Base-by-base conservation (phyloP, 306 rosid genomes). In the Citrullus amarus region DNA sequence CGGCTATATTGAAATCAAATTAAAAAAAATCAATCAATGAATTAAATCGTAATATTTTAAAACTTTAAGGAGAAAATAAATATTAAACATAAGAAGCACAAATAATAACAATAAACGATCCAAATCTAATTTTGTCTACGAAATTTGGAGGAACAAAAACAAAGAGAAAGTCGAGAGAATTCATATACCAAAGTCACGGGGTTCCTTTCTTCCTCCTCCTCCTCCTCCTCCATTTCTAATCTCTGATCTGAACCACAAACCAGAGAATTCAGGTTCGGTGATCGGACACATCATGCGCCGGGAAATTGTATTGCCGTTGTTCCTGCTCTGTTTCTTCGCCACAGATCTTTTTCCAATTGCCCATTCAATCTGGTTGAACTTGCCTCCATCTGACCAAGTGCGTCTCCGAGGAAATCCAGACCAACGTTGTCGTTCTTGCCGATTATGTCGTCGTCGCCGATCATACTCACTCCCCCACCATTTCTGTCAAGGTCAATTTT, bases 361-460 rank as follows among this genome's bases (percentile, higher is more conserved):
- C 34, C 67, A 85, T 43, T 88, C 89, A 60, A 80, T 90, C 30
- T 87, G 92, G 92, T 83, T 90, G 59, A 86, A 85, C 36, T n/a
- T 95, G 28, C 97, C 97, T 1, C 1, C 83, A 9, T 15, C 88
- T 14, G 93, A 91, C 92, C 51, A 95, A 95, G 83, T 95, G 99
- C 82, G 99, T 95, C 79, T 89, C 97, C 51, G 99, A 95, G 84
- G 99, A 95, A 91, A 91, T 92, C 88, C 99, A 92, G 73, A 87
- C 74, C 72, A 89, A 95, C 90, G 92, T 95, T 61, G 92, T 95
- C 65, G 96, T 95, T 91, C 88, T 92, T 84, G 97, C 90, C 17
- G 99, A 95, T 20, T 95, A 92, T 78, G 80, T 88, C 22, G 87
- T 91, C 81, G 78, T 95, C 9, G 48, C 90, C 48, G 86, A 89